Base-by-base conservation (phyloP, 495 filamentous ascomycete genomes). In the Aspergillus coremiiformis region DNA sequence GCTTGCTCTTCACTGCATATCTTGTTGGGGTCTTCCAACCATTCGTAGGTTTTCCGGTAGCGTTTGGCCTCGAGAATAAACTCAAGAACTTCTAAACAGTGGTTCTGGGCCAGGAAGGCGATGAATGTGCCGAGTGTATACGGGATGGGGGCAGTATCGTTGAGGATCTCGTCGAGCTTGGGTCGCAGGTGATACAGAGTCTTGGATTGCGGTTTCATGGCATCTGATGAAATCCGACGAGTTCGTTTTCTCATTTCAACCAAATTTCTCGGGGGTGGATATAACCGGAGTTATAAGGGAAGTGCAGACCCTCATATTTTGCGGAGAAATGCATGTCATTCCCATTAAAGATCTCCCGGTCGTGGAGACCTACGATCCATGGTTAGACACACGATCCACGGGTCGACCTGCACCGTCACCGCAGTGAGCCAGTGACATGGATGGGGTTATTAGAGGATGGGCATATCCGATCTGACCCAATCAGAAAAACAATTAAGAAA, bases 61-160 rank as follows among this genome's bases (percentile, higher is more conserved):
- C 86, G 80, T 39, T 84, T 80, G 26, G 89, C 84, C 64, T 93
- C 89, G 80, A 93, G 83, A 26, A 89, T 90, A 66, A 95, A 95
- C 59, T 95, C 90, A 29, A 94, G 69, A 19, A 86, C 95, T 67
- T 95, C 90, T 44, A 95, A 66, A 63, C 89, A 95, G 67, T 94
- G 89, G 57, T 92, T 93, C 56, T 92, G 87, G 3, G 89, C 91
- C 20, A 94, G 76, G 64, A 88, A 95, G 29, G 86, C 88, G 74
- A 84, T 93, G 66, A 95, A 95, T 15, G 90, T 89, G 56, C 77
- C 78, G 7, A 94, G 78, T 5, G 87, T 93, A 80, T 87, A 95
- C 58, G 90, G 90, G 44, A 86, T 81, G 4, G 85, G 84, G 32
- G 90, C 83, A 12, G 78, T 80, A 62, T 92, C 86, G 17, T 83